Evolutionary conservation across 345 rosid species (phyloP), one percentile per base, ranked within the genome.

Genomic region (Heritiera fomes): DNA sequence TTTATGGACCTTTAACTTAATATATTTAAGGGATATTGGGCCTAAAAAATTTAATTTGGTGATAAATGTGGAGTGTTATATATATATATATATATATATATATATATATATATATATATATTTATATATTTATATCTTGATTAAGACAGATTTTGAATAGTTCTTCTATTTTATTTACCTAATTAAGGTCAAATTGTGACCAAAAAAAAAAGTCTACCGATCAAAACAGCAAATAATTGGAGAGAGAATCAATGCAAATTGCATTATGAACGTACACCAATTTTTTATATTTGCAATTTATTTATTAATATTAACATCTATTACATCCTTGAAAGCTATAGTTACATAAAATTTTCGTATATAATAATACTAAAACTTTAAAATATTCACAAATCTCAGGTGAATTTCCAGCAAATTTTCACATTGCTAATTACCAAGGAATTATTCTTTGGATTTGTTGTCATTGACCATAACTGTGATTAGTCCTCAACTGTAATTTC

Each of bases 171-270:
- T 50, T 8, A 71, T 52, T 71, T 50, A 6, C 28, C 8, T 28
- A 30, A 70, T 14, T 13, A 71, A 50, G 7, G 43, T 32, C 75
- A 71, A 71, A 71, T 34, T 3, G 32, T 9, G 61, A 32, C 61
- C 34, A 71, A 52, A 17, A 17, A 17, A 17, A 15, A 4, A 3
- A 49, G 43, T 13, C 60, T 15, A 52, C n/a, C 8, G 0, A 32
- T 50, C 45, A 23, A 50, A 32, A 14, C 5, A 52, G 4, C 61
- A 71, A 71, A 71, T 71, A 30, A 71, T 52, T 17, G 15, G 30
- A 20, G 58, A 71, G 61, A 71, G 40, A 28, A 47, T 69, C 38
- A 69, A 46, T 13, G 56, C 73, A 12, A 59, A 59, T 59, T 18
- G 34, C 5, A 3, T 20, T 23, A 59, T 59, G 5, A 4, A 4